Percentiles rank a stretch among this genome's conserved stretches.
Evolutionary conservation across 2,329 filamentous ascomycete genomes (phyloP).

Genomic region (Lachnellula subtilissima): DNA sequence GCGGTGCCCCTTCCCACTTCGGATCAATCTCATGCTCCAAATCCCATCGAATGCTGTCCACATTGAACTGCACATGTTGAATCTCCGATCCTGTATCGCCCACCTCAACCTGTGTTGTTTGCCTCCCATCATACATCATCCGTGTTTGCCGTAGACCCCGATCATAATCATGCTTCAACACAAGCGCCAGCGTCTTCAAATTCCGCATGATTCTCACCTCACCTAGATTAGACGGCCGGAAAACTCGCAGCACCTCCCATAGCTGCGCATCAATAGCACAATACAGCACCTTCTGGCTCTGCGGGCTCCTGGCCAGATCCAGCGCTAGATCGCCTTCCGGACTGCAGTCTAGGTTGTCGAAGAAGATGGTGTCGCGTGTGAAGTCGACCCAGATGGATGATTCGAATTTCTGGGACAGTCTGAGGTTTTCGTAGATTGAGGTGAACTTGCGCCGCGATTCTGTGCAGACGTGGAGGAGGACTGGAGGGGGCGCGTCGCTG

Average conservation of each 20-base stretch:
- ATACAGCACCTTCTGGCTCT: slow-evolving; percentile 17
- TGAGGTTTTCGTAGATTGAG: slow-evolving; percentile 18
- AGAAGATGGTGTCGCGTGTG: slow-evolving; percentile 24
- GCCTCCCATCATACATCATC: slow-evolving; percentile 6
- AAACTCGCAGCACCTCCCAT: slow-evolving; percentile 27
- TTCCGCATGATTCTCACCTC: slow-evolving; percentile 22
- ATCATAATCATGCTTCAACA: slow-evolving; percentile 18
- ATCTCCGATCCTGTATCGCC: slow-evolving; percentile 15
- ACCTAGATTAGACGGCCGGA: slow-evolving; percentile 19
- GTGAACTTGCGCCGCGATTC: slow-evolving; percentile 24
- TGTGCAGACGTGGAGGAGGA: slow-evolving; percentile 16
- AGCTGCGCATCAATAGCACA: slow-evolving; percentile 23
- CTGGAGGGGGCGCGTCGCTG: slow-evolving; percentile 11
- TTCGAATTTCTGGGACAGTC: slow-evolving; percentile 18
- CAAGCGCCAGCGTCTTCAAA: slow-evolving; percentile 22
- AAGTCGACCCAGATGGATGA: slow-evolving; percentile 26
- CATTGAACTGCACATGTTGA: slow-evolving; percentile 20
- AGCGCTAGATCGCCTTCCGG: slow-evolving; percentile 24
- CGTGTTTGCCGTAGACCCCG: slow-evolving; percentile 4
- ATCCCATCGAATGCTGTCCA: slow-evolving; percentile 19
- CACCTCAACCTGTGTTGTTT: slow-evolving; percentile 8
- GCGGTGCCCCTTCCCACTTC: slow-evolving; percentile 9
- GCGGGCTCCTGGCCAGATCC: slow-evolving; percentile 21
- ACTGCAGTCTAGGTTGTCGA: slow-evolving; percentile 25
- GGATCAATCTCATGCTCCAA: slow-evolving; percentile 14